Evolutionary conservation across 2,329 filamentous ascomycete species (phyloP).

Genomic region (Rutstroemia sp.): DNA sequence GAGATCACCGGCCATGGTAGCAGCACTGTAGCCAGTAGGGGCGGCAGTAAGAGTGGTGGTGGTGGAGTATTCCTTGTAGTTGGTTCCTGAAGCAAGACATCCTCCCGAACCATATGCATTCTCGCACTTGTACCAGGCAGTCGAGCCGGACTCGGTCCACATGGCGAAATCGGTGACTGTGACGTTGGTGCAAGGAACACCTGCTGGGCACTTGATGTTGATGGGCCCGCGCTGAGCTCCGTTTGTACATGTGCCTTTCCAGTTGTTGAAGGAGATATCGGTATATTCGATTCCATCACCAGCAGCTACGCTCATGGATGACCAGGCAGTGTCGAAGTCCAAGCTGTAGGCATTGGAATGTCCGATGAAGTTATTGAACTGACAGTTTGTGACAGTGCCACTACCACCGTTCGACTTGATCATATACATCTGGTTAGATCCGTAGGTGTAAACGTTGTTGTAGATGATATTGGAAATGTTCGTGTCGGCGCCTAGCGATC

Average conservation of each 20-base stretch:
- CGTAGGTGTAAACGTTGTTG: slow-evolving; percentile 47
- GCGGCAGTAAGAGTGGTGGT: slow-evolving; percentile 10
- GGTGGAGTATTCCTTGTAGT: slow-evolving; percentile 5
- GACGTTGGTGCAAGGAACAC: slow-evolving; percentile 45
- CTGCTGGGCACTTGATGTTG: slow-evolving; percentile 43
- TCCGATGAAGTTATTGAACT: slow-evolving; percentile 52
- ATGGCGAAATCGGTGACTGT: slow-evolving; percentile 44
- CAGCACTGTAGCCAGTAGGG: slow-evolving; percentile 11
- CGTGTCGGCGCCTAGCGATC: slow-evolving; percentile 42
- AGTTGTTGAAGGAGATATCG: slow-evolving; percentile 47
- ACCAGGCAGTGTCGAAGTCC: slow-evolving; percentile 45
- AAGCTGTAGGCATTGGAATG: slow-evolving; percentile 47
- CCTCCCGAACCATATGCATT: slow-evolving; percentile 41
- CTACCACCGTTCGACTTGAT: slow-evolving; percentile 53
- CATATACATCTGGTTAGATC: slow-evolving; percentile 56
- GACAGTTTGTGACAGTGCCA: slow-evolving; percentile 42
- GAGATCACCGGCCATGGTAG: slow-evolving; percentile 16
- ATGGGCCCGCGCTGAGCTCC: slow-evolving; percentile 45
- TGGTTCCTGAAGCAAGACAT: slow-evolving; percentile 28
- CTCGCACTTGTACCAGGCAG: slow-evolving; percentile 38
- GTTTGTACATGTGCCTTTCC: slow-evolving; percentile 46
- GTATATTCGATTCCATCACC: slow-evolving; percentile 45
- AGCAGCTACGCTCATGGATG: slow-evolving; percentile 37
- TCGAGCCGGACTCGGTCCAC: slow-evolving; percentile 41
- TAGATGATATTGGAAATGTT: slow-evolving; percentile 47